Conservation (phyloP, 495 filamentous ascomycete species). For the Penicillium bialowiezense region DNA sequence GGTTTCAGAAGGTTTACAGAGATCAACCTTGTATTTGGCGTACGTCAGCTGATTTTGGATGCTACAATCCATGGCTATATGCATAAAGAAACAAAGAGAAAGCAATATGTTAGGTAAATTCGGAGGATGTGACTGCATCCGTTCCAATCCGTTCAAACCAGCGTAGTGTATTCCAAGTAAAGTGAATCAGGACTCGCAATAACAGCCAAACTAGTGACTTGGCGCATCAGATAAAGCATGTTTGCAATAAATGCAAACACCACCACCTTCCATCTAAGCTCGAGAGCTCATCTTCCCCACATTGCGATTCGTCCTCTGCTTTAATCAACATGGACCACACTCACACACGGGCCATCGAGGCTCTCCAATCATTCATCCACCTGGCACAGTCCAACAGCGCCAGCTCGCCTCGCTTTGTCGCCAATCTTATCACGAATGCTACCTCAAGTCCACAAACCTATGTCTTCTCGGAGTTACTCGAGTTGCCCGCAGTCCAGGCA, state of each 20-base stretch:
- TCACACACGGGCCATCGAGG: constrained; percentile 73
- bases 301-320: constrained; percentile 8
- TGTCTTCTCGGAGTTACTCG: constrained; percentile 91
- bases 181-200: neutral
- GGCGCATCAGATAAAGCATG: constrained; percentile 12
- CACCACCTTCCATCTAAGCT: constrained; percentile 13
- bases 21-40: neutral
- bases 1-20: constrained; percentile 5
- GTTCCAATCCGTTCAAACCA: neutral
- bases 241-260: constrained; percentile 29
- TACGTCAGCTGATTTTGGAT: neutral
- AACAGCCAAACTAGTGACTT: neutral
- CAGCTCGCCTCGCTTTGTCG: constrained; percentile 75
- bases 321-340: constrained; percentile 68
- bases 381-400: constrained; percentile 74
- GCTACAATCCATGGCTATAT: no score
- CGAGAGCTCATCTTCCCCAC: constrained; percentile 7
- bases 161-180: neutral
- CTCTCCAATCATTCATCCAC: constrained; percentile 82
- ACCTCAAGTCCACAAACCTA: constrained; percentile 85
- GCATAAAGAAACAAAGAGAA: no score
- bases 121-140: neutral
- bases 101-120: neutral
- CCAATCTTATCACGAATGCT: constrained; percentile 83
- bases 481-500: constrained; percentile 75